Conservation (phyloP, 2,329 filamentous ascomycete genomes). For the Xylogone sp. region DNA sequence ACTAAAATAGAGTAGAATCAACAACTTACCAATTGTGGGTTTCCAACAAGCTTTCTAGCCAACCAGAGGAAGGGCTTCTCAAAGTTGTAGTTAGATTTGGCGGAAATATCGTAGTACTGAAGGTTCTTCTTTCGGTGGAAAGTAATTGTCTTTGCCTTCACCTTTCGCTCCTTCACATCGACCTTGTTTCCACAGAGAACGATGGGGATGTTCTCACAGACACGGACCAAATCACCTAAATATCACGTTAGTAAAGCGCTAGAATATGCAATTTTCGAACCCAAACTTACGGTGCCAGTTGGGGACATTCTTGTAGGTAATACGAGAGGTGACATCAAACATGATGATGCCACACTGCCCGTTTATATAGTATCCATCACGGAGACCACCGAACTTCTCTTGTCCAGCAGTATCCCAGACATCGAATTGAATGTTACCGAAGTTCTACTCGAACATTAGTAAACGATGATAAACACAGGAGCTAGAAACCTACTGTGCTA, state of each 20-base stretch:
- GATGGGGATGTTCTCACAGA: constrained; percentile 99
- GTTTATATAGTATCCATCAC: constrained; percentile 99
- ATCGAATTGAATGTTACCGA: constrained; percentile 95
- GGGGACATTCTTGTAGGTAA: constrained; percentile 99
- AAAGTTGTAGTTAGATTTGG: constrained; percentile 99
- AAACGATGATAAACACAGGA: constrained; percentile 13
- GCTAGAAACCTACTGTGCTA: constrained; percentile 74
- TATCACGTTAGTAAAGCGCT: constrained; percentile 11
- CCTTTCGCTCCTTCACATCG: constrained; percentile 99
- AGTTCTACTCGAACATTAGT: constrained; percentile 63
- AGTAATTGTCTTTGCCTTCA: constrained; percentile 99
- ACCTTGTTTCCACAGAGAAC: constrained; percentile 99
- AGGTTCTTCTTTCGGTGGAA: constrained; percentile 99
- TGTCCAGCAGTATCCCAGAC: constrained; percentile 99
- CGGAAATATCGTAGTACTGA: constrained; percentile 99
- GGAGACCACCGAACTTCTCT: constrained; percentile 99
- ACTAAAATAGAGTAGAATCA: constrained; percentile 17
- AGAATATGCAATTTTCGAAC: not conserved
- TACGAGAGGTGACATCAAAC: constrained; percentile 99
- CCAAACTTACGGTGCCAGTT: constrained; percentile 97
- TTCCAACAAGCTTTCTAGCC: constrained; percentile 95
- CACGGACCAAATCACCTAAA: constrained; percentile 91
- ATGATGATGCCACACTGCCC: constrained; percentile 99
- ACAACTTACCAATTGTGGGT: constrained; percentile 70
- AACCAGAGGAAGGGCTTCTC: constrained; percentile 99